Evolutionary conservation across 768 basidiomycete species (phyloP).

Genomic region (Boletus tomentosulus): DNA sequence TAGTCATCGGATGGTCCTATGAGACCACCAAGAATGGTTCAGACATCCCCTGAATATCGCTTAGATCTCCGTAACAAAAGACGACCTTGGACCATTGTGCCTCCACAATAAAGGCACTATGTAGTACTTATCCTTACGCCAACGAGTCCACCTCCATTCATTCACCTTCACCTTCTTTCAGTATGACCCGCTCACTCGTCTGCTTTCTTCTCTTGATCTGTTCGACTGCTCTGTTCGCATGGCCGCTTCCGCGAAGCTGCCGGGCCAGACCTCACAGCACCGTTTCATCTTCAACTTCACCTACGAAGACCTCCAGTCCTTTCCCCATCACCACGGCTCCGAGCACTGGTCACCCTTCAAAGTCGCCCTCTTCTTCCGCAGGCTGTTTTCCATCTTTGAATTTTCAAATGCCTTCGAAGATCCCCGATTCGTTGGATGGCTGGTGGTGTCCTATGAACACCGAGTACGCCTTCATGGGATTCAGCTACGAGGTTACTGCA

Average conservation of each 20-base stretch:
- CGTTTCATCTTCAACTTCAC: not conserved
- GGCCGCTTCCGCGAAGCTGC: constrained; percentile 14
- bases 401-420: constrained; percentile 51
- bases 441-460: constrained; percentile 65
- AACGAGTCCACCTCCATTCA: too few species aligned
- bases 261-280: not conserved
- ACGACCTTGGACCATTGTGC: too few species aligned
- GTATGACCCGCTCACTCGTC: constrained; percentile 10
- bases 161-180: not conserved
- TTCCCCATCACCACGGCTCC: not conserved
- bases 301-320: not conserved
- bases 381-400: constrained; percentile 39
- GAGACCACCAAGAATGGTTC: too few species aligned
- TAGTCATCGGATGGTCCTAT: too few species aligned
- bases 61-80: too few species aligned
- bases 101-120: too few species aligned
- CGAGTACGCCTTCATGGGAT: constrained; percentile 75
- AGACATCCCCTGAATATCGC: too few species aligned
- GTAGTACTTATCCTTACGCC: too few species aligned
- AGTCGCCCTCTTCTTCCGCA: not conserved
- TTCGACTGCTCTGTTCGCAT: constrained; percentile 7
- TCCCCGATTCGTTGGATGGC: constrained; percentile 41
- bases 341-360: not conserved
- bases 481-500: constrained; percentile 68
- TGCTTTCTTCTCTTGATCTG: constrained; percentile 9